Evolutionary conservation across 495 filamentous ascomycete species (phyloP).

Genomic region (Annulohypoxylon stygium): DNA sequence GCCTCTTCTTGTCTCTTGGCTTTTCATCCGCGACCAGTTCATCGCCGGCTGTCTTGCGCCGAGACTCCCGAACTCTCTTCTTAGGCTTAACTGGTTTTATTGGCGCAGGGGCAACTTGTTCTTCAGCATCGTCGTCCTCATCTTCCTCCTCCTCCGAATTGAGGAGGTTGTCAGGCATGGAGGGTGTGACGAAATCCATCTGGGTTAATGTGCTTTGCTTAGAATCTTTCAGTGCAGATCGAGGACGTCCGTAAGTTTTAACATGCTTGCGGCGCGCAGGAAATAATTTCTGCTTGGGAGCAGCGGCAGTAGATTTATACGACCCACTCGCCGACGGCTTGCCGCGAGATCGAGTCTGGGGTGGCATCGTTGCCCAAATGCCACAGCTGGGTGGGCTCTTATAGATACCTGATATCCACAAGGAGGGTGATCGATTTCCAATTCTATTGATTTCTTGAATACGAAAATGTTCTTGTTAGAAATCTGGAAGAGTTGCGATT

Average conservation of each 20-base stretch:
- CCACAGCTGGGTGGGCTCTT: neutral
- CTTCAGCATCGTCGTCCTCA: constrained; percentile 32
- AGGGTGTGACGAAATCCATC: constrained; percentile 56
- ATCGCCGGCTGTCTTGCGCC: constrained; percentile 48
- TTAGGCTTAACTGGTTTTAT: constrained; percentile 33
- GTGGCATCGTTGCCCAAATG: constrained; percentile 48
- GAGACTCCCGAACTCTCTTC: constrained; percentile 37
- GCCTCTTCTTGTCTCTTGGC: constrained; percentile 44
- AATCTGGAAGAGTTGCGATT: neutral
- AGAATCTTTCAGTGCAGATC: constrained; percentile 44
- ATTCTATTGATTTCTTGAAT: neutral
- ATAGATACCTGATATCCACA: neutral
- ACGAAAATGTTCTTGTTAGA: neutral
- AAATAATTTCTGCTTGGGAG: constrained; percentile 58
- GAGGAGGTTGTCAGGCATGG: constrained; percentile 24
- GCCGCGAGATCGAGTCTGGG: constrained; percentile 47
- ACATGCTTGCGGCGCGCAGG: constrained; percentile 51
- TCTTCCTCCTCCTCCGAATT: constrained; percentile 31
- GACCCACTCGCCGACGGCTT: constrained; percentile 32
- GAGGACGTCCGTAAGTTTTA: constrained; percentile 56
- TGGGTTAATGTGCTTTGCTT: constrained; percentile 65
- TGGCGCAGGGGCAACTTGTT: constrained; percentile 32
- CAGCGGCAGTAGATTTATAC: constrained; percentile 56
- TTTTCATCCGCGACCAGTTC: constrained; percentile 37
- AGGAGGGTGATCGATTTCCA: neutral